Evolutionary conservation across 148 eudicot genomes (phyloP), one percentile per base, ranked within the genome.

Genomic region (Amaranthus cruentus): DNA sequence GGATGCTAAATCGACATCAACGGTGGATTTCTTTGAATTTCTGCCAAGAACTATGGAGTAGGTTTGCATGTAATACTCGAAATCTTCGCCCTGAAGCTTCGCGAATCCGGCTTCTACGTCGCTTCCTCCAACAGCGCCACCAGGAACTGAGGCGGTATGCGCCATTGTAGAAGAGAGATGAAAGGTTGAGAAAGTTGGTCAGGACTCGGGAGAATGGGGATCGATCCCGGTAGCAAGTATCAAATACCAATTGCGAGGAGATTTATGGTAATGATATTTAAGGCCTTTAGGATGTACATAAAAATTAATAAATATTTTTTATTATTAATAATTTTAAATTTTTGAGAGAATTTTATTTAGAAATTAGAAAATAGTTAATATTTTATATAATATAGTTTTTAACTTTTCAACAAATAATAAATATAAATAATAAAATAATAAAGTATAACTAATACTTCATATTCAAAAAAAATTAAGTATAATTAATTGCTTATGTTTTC

Each of bases 11-110:
- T 95, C 98, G 65, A 95, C 97, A 62, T 95, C 98, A 9, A 95
- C 98, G 15, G 93, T 75, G 9, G 97, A 95, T 78, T 90, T 95
- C 77, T 90, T 91, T 47, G 88, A 84, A 83, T 90, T 91, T 3
- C 98, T 87, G 66, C 98, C 98, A 18, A 91, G 83, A 11, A 95
- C 73, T 15, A 95, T 95, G 18, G 98, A 91, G 87, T 91, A 93
- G 10, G 94, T 93, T 75, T 93, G 98, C 98, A 90, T 93, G 84
- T 87, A 94, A 77, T 91, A 95, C 87, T 95, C 98, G 85, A 95
- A 95, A 65, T 95, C 98, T 60, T 91, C 97, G 48, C 98, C 97
- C 64, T 94, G 98, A 1, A 94, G 93, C 77, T 91, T 91, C 60
- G 98, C 97, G 80, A 91, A 95, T 0, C 97, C 97, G 0, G 98